A percentile compares a stretch with the other conserved stretches of the same genome.
Evolutionary conservation across 768 basidiomycete genomes (phyloP).

Genomic region (Dacryopinax spathularia): DNA sequence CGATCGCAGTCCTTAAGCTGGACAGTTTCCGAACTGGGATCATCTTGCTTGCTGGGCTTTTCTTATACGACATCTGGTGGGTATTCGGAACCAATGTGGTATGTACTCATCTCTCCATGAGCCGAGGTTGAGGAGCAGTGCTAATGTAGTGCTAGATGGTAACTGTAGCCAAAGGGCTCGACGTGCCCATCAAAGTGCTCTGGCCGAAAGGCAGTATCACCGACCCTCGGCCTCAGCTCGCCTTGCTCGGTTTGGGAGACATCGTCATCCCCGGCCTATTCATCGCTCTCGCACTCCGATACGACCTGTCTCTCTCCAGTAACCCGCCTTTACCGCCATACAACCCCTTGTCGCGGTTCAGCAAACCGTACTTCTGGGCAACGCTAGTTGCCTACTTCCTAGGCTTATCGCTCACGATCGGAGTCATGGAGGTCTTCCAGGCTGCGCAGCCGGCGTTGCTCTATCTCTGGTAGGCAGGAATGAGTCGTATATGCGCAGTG

Average conservation of each 20-base stretch:
- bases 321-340: conserved; percentile 13
- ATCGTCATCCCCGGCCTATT: conserved; percentile 57
- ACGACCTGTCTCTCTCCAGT: conserved; percentile 47
- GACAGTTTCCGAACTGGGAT: conserved; percentile 83
- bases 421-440: conserved; percentile 64
- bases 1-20: conserved; percentile 61
- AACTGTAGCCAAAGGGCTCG: conserved; percentile 74
- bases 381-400: conserved; percentile 54
- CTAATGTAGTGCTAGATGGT: conserved; percentile 54
- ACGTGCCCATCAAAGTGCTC: conserved; percentile 85
- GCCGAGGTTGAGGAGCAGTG: not conserved
- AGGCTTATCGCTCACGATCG: conserved; percentile 64
- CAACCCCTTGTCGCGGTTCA: conserved; percentile 28
- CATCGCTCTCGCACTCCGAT: conserved; percentile 72
- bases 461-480: conserved; percentile 61
- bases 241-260: conserved; percentile 88
- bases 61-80: conserved; percentile 93
- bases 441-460: conserved; percentile 82
- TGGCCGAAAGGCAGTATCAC: conserved; percentile 58
- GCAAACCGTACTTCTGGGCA: conserved; percentile 63
- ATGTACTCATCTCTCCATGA: conserved; percentile 20
- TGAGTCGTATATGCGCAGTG: conserved; percentile 24
- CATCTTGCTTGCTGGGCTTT: conserved; percentile 67
- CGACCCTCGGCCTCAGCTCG: conserved; percentile 43
- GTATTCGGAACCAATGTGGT: conserved; percentile 81